Evolutionary conservation across 2,329 filamentous ascomycete genomes (phyloP).

Genomic region (Didymella arachidicola): DNA sequence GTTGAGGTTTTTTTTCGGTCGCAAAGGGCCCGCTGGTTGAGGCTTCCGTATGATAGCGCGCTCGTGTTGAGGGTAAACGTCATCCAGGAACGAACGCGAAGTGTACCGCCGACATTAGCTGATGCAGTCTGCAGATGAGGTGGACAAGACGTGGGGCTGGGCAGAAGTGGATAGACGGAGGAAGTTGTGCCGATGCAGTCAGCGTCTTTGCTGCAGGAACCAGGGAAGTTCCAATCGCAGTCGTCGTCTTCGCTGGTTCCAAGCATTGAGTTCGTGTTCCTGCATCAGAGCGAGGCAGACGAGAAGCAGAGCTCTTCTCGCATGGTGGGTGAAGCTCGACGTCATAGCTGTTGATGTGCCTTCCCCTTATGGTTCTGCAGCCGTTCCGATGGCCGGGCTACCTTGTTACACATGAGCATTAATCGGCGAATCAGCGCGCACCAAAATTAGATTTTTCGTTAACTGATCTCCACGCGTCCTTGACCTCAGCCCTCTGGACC

Average conservation of each 20-base stretch:
- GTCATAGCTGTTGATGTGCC: constrained; percentile 7
- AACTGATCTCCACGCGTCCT: constrained; percentile 13
- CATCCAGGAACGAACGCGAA: constrained; percentile 14
- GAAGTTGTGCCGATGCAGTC: constrained; percentile 27
- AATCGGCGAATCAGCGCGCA: constrained; percentile 12
- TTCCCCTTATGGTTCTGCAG: constrained; percentile 6
- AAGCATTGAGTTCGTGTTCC: constrained; percentile 5
- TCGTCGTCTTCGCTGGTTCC: not conserved
- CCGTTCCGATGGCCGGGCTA: constrained; percentile 3
- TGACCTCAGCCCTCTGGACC: constrained; percentile 16
- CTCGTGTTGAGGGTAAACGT: constrained; percentile 10
- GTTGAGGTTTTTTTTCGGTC: constrained; percentile 14
- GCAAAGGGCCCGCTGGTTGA: constrained; percentile 2
- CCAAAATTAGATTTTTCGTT: constrained; percentile 10
- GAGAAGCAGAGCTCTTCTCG: not conserved
- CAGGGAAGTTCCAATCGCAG: constrained; percentile 7
- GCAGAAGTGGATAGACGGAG: constrained; percentile 25
- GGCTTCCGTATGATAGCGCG: constrained; percentile 8
- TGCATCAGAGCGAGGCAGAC: constrained; percentile 14
- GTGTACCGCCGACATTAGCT: constrained; percentile 8
- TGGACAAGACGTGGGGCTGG: constrained; percentile 24
- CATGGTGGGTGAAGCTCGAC: not conserved
- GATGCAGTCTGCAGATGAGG: constrained; percentile 13
- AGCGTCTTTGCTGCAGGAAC: constrained; percentile 28
- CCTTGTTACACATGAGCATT: not conserved